These are phyloP conservation scores for Canariomyces notabilis DNA, from an alignment of 2,329 filamentous ascomycete species.

Conservation along the genomic window DNA sequence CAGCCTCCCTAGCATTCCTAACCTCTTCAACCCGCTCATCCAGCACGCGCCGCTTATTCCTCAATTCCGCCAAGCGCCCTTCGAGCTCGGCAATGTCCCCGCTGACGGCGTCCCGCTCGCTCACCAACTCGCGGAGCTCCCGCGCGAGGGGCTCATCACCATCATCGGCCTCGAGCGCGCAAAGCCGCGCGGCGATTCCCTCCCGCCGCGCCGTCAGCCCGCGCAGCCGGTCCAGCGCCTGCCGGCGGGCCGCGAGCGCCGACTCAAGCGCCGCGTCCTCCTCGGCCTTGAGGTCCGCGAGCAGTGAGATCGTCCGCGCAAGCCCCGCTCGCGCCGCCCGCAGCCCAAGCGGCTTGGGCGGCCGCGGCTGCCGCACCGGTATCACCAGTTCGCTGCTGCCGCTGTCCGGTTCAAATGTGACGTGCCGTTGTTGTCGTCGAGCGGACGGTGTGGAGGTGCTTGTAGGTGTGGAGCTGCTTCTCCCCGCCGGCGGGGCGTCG, in stretches of 20 bases:
- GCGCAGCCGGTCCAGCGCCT: slow-evolving; percentile 54
- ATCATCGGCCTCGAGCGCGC: slow-evolving; percentile 46
- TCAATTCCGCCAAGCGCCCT: slow-evolving; percentile 56
- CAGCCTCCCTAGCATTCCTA: slow-evolving; percentile 62
- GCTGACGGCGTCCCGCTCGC: slow-evolving; percentile 51
- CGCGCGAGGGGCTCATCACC: slow-evolving; percentile 53
- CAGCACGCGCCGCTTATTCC: slow-evolving; percentile 54
- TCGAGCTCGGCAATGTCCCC: slow-evolving; percentile 62
- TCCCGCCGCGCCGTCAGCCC: slow-evolving; percentile 46
- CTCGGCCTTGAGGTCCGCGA: slow-evolving; percentile 62
- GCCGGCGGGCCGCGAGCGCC: slow-evolving; percentile 52
- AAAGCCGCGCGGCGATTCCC: slow-evolving; percentile 48
- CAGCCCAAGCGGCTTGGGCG: slow-evolving; percentile 48
- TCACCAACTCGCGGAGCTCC: slow-evolving; percentile 56
- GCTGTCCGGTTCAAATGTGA: slow-evolving; percentile 36
- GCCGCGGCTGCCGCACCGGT: slow-evolving; percentile 55
- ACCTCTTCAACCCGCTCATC: slow-evolving; percentile 56
- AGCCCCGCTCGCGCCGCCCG: slow-evolving; percentile 61
- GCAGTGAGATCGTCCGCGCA: slow-evolving; percentile 55
- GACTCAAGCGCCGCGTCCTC: slow-evolving; percentile 57
- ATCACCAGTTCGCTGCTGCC: slow-evolving; percentile 47
- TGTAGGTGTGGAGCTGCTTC: slow-evolving; percentile 39
- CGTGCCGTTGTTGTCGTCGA: slow-evolving; percentile 15
- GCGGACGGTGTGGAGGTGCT: no score
- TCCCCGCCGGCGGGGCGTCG: no score